Base-by-base conservation (phyloP, 208 protist genomes). In the Leptomonas seymouri region DNA sequence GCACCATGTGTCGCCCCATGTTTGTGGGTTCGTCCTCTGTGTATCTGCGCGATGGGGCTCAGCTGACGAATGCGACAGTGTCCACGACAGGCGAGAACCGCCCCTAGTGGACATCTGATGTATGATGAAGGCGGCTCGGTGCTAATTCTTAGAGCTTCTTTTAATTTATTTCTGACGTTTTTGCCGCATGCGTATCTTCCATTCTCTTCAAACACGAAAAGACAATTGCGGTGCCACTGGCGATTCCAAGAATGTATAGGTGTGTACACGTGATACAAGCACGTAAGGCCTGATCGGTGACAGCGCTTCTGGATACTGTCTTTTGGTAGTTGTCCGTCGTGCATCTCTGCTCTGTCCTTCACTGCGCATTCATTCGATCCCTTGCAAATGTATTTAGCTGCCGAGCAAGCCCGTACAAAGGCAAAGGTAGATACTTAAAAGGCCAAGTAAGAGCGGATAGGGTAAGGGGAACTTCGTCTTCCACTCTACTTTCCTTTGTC, bases 31-130 rank as follows among this genome's bases (percentile, higher is more conserved):
- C 77, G 3, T 76, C 65, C 53, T 89, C 81, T 45, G 82, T 86
- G 48, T 87, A 80, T 41, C 69, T 80, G 39, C 81, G 70, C 64
- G 86, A 85, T 42, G 81, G 71, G 7, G 70, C 64, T 20, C 28
- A 59, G 44, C 51, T 74, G 25, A 95, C 90, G 1, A 80, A 76
- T 44, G 90, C 81, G 9, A 86, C 90, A n/a, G 67, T 91, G 21
- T 71, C 84, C 27, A 36, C 74, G 0, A 76, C 76, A n/a, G 72
- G 77, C 23, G 61, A 67, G 8, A 42, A 23, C 25, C 61, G 61
- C 34, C 0, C 23, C 8, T 67, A 67, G 45, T 0, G 9, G 36
- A 11, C 4, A n/a, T 4, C 6, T 4, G 21, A 16, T 18, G 14
- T n/a, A 58, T 20, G 31, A 58, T 58, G 18, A 27, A 60, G 21